These are phyloP conservation scores for Leccinum truebloodii DNA, from an alignment of 768 basidiomycete genomes.

Conservation along the genomic window DNA sequence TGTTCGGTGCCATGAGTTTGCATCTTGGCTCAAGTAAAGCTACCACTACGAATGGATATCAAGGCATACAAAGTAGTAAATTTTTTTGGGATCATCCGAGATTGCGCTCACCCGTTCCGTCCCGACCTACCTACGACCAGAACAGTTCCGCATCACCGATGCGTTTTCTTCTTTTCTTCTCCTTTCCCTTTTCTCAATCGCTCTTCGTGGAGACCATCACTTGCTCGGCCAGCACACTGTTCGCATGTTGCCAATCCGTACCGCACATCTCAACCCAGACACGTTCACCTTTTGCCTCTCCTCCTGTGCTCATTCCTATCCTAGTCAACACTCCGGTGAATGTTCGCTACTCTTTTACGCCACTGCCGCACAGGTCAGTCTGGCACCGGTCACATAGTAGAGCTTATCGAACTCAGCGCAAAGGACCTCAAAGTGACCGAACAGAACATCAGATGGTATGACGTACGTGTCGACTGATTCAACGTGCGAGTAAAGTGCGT, in stretches of 20 bases:
- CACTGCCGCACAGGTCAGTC: constrained; percentile 36
- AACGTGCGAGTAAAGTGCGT: too few relatives aligned
- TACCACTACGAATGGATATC: constrained; percentile 14
- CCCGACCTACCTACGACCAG: constrained; percentile 43
- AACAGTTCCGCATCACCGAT: constrained; percentile 49
- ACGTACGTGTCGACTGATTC: too few relatives aligned
- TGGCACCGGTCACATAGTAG: constrained; percentile 40
- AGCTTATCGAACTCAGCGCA: constrained; percentile 53
- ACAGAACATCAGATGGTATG: constrained; percentile 24
- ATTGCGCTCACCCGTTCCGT: constrained; percentile 16
- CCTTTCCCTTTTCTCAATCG: constrained; percentile 41
- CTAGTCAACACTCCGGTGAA: constrained; percentile 57
- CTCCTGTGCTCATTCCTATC: constrained; percentile 71
- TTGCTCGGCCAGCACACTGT: constrained; percentile 88
- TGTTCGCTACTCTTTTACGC: constrained; percentile 72
- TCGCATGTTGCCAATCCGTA: constrained; percentile 90
- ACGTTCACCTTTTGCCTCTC: constrained; percentile 73
- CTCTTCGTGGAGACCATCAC: constrained; percentile 42
- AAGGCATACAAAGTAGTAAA: constrained; percentile 36
- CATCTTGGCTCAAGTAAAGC: constrained; percentile 40
- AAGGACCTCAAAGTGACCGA: constrained; percentile 73
- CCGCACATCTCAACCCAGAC: constrained; percentile 84
- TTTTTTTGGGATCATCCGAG: background rate
- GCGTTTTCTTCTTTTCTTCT: constrained; percentile 16
- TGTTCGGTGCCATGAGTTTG: constrained; percentile 72